These are phyloP conservation scores for Platanthera guangdongensis DNA, from an alignment of 106 monocot species.

Conservation along the genomic window DNA sequence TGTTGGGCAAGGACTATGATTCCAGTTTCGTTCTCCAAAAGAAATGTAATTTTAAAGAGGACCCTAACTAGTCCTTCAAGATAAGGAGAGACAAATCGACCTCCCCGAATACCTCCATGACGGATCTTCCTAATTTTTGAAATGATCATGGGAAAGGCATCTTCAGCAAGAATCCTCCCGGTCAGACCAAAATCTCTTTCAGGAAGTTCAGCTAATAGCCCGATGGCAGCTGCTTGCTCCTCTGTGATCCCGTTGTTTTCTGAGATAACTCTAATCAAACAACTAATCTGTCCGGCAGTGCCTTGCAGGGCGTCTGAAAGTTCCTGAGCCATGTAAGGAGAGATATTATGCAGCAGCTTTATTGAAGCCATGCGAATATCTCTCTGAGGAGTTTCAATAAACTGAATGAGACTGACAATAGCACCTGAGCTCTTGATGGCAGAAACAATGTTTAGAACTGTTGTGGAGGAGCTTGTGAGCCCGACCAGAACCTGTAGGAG, in stretches of 20 bases:
- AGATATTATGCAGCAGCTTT: conserved; percentile 71
- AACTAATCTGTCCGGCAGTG: conserved; percentile 49
- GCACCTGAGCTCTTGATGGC: conserved; percentile 90
- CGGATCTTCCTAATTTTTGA: conserved; percentile 40
- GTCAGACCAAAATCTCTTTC: conserved; percentile 62
- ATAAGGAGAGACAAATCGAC: conserved; percentile 52
- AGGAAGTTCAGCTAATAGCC: conserved; percentile 73
- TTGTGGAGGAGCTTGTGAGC: conserved; percentile 52
- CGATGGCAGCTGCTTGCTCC: conserved; percentile 80
- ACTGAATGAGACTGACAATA: conserved; percentile 76
- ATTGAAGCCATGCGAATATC: conserved; percentile 69
- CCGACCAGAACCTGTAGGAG: conserved; percentile 86
- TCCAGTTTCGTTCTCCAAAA: conserved; percentile 40
- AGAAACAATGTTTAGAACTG: conserved; percentile 48
- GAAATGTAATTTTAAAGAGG: conserved; percentile 62
- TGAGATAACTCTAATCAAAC: conserved; percentile 49
- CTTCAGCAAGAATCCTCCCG: conserved; percentile 46
- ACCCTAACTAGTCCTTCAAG: conserved; percentile 69
- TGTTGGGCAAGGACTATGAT: conserved; percentile 39
- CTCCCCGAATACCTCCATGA: conserved; percentile 46
- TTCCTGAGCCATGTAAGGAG: conserved; percentile 72
- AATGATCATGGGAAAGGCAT: conserved; percentile 57
- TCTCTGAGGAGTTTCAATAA: conserved; percentile 68
- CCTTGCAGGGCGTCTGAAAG: conserved; percentile 54
- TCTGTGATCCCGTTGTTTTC: conserved; percentile 66